Evolutionary conservation across 1,284 basidiomycete genomes (phyloP).

Genomic region (Tilletia horrida): DNA sequence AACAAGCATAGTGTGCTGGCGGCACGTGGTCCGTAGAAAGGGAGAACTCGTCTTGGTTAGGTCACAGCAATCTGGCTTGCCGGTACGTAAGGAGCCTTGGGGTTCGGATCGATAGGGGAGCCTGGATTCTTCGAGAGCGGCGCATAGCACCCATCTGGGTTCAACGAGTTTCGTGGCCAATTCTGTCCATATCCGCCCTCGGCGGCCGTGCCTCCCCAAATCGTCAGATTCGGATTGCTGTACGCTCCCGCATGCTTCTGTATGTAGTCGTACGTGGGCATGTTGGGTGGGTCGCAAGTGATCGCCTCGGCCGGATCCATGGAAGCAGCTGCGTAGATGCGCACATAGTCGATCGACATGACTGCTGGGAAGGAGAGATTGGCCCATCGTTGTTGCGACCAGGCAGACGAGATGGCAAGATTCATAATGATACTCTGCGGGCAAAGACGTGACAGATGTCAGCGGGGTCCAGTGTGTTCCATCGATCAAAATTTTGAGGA

Average conservation of each 20-base stretch:
- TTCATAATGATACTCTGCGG: constrained; percentile 36
- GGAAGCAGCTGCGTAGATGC: constrained; percentile 31
- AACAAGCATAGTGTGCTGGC: no score
- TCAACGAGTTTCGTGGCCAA: constrained; percentile 37
- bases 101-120: constrained; percentile 18
- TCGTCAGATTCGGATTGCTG: constrained; percentile 46
- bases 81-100: constrained; percentile 21
- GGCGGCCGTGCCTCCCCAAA: constrained; percentile 35
- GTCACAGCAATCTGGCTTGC: constrained; percentile 15
- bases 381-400: constrained; percentile 31
- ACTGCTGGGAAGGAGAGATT: constrained; percentile 29
- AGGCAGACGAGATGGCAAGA: constrained; percentile 40
- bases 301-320: constrained; percentile 36
- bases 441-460: background rate
- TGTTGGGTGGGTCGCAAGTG: constrained; percentile 56
- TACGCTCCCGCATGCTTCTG: constrained; percentile 47
- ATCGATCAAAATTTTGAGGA: background rate
- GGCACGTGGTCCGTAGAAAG: no score
- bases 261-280: constrained; percentile 50
- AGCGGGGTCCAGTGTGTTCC: background rate
- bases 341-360: constrained; percentile 36
- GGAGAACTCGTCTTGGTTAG: no score
- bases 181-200: constrained; percentile 34
- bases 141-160: constrained; percentile 31
- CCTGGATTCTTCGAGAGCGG: constrained; percentile 22